phyloP scores from a whole-genome alignment of 805 yeast species.

The Wickerhamiella kurtzmanii region DNA sequence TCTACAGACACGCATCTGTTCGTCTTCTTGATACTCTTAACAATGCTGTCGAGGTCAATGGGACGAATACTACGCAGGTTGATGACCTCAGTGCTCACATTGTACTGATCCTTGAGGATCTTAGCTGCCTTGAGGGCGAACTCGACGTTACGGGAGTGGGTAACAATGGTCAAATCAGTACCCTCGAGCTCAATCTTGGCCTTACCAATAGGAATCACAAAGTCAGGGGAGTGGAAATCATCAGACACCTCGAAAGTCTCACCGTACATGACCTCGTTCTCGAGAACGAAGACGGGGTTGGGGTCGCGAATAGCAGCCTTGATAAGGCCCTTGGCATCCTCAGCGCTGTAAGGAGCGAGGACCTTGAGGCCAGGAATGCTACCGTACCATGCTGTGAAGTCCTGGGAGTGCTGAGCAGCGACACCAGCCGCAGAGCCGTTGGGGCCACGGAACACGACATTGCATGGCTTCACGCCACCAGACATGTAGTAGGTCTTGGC shows the following conservation, averaged over 20 bases:
- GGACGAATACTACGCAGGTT: constrained; percentile 97
- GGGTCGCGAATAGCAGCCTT: constrained; percentile 98
- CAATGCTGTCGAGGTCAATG: constrained; percentile 73
- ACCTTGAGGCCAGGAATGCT: constrained; percentile 97
- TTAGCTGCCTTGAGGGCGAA: constrained; percentile 86
- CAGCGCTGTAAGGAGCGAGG: constrained; percentile 86
- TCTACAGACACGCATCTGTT: constrained; percentile 93
- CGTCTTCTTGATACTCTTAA: constrained; percentile 87
- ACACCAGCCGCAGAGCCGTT: constrained; percentile 99
- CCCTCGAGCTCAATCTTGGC: constrained; percentile 95
- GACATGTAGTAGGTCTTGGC: constrained; percentile 99
- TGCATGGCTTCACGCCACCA: constrained; percentile 97
- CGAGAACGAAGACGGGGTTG: constrained; percentile 90
- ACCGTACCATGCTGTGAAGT: constrained; percentile 96
- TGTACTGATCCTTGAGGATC: constrained; percentile 65
- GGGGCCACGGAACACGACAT: constrained; percentile 97
- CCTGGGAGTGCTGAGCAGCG: constrained; percentile 98
- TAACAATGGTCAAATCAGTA: constrained; percentile 72
- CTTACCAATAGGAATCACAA: constrained; percentile 81
- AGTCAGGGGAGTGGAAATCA: constrained; percentile 80
- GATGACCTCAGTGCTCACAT: constrained; percentile 82
- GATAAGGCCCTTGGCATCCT: constrained; percentile 88
- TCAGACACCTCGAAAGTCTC: constrained; percentile 80
- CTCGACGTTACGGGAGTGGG: constrained; percentile 84
- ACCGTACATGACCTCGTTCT: constrained; percentile 90